These are phyloP conservation scores for Alternaria triticimaculans DNA, from an alignment of 2,329 filamentous ascomycete genomes.

Conservation along the genomic window DNA sequence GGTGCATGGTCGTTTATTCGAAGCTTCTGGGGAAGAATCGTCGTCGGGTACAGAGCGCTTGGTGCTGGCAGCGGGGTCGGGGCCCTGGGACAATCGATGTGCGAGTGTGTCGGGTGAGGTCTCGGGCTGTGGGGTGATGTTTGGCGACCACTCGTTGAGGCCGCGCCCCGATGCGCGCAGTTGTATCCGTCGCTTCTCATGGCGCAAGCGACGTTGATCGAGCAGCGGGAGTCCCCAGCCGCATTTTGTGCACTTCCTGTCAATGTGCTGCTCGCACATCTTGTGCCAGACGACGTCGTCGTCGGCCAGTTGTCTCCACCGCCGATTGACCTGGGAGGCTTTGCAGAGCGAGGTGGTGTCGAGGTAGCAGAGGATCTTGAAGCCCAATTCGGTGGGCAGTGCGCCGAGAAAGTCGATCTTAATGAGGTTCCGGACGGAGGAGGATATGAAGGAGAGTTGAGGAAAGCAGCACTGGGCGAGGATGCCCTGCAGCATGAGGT, in stretches of 20 bases:
- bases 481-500: constrained; percentile 95
- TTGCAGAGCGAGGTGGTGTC: constrained; percentile 96
- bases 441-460: constrained; percentile 90
- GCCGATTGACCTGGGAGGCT: constrained; percentile 88
- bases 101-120: constrained; percentile 16
- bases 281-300: constrained; percentile 97
- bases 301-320: constrained; percentile 90
- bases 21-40: constrained; percentile 29
- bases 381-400: constrained; percentile 86
- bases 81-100: constrained; percentile 18
- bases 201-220: constrained; percentile 84
- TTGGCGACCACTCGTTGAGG: constrained; percentile 60
- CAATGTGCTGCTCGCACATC: constrained; percentile 98
- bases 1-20: constrained; percentile 46
- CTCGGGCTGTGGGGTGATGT: constrained; percentile 58
- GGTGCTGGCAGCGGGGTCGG: constrained; percentile 22
- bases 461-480: constrained; percentile 97
- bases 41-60: constrained; percentile 42
- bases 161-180: constrained; percentile 68
- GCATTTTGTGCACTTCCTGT: constrained; percentile 91
- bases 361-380: constrained; percentile 90
- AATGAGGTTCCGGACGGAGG: constrained; percentile 89
- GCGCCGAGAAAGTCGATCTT: constrained; percentile 96
- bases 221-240: constrained; percentile 92
- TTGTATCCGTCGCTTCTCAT: constrained; percentile 85